Evolutionary conservation across 1,139 yeast genomes (phyloP).

Genomic region (Tardiomyces depauwii): DNA sequence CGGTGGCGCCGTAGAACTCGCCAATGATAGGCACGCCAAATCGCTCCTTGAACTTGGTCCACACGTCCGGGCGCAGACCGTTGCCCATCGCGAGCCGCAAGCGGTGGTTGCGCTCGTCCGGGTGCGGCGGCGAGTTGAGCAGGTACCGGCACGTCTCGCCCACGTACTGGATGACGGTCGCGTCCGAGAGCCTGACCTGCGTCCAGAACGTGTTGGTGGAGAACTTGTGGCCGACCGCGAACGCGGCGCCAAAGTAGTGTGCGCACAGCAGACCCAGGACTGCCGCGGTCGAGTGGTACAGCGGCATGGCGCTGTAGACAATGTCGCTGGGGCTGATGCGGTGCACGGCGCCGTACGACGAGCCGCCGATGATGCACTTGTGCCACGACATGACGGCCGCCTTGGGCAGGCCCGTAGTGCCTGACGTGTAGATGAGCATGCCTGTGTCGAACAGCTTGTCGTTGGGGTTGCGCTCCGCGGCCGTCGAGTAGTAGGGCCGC

Average conservation of each 20-base stretch:
- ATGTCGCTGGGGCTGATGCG: conserved; percentile 43
- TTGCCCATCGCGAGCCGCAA: conserved; percentile 79
- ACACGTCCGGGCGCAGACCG: conserved; percentile 86
- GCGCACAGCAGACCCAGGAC: conserved; percentile 68
- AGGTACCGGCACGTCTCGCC: conserved; percentile 93
- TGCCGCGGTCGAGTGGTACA: conserved; percentile 92
- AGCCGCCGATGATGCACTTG: conserved; percentile 58
- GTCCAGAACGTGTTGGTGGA: conserved; percentile 86
- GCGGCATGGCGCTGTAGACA: conserved; percentile 88
- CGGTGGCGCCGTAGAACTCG: conserved; percentile 92
- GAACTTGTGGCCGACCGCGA: conserved; percentile 72
- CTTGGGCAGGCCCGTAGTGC: conserved; percentile 93
- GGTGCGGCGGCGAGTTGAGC: conserved; percentile 52
- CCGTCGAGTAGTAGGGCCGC: conserved; percentile 33
- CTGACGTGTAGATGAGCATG: conserved; percentile 78
- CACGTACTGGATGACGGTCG: conserved; percentile 85
- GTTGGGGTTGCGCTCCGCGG: conserved; percentile 17
- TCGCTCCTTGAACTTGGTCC: conserved; percentile 69
- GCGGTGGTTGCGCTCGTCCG: conserved; percentile 56
- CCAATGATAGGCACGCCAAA: conserved; percentile 70
- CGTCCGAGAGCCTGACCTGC: conserved; percentile 58
- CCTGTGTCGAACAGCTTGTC: conserved; percentile 37
- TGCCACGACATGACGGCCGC: conserved; percentile 93
- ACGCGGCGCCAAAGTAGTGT: conserved; percentile 54
- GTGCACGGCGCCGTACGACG: conserved; percentile 60